Conservation (phyloP, 1,139 yeast species). For the Taiozyma sp. region DNA sequence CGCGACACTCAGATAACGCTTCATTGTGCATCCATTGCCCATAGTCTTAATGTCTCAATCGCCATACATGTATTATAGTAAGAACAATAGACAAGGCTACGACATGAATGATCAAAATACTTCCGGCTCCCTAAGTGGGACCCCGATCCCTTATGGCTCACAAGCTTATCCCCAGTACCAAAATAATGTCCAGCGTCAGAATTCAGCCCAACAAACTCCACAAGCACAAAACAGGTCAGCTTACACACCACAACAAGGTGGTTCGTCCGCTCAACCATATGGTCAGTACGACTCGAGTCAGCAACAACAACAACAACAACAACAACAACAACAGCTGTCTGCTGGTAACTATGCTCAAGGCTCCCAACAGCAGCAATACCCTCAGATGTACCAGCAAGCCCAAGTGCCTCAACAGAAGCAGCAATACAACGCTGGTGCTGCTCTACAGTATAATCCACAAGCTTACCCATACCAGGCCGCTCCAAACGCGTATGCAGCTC, state of each 20-base stretch:
- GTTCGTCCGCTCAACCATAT: slow-evolving; percentile 3
- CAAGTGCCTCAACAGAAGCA: slow-evolving; percentile 9
- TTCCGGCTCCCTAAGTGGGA: slow-evolving; percentile 8
- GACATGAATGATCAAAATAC: neutral
- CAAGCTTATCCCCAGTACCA: neutral
- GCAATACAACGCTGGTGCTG: neutral
- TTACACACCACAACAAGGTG: slow-evolving; percentile 2
- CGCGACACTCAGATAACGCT: neutral
- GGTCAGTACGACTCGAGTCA: slow-evolving; percentile 1
- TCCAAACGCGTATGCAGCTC: slow-evolving; percentile 3
- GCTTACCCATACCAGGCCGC: slow-evolving; percentile 10
- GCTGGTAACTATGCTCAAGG: slow-evolving; percentile 1
- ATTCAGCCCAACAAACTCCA: neutral
- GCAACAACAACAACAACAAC: too few species aligned
- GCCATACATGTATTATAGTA: slow-evolving; percentile 11
- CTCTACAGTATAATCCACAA: slow-evolving; percentile 7
- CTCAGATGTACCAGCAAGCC: slow-evolving; percentile 13
- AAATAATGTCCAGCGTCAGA: neutral
- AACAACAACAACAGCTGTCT: slow-evolving; percentile 5
- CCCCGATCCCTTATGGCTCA: neutral
- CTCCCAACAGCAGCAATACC: slow-evolving; percentile 16
- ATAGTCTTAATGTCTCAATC: slow-evolving; percentile 11
- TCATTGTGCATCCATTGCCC: neutral
- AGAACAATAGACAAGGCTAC: slow-evolving; percentile 7
- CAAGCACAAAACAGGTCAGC: slow-evolving; percentile 1